Conservation (phyloP, 1,139 yeast genomes). For the Pichia terricola region DNA sequence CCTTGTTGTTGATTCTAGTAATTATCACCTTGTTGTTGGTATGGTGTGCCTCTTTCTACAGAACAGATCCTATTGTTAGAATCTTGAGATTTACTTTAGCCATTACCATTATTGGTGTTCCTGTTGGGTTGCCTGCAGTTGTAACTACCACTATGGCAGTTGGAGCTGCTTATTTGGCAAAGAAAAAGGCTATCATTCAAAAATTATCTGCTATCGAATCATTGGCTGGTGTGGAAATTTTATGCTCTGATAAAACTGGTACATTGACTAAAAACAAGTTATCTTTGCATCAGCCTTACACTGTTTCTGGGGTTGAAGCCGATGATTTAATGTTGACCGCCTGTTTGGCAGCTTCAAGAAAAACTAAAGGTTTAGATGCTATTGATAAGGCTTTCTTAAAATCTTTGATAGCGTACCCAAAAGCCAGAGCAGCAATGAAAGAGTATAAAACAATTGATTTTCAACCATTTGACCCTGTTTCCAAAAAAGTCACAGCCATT, state of each 20-base stretch:
- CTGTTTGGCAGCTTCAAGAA: constrained; percentile 96
- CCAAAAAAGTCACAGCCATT: constrained; percentile 91
- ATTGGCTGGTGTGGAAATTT: constrained; percentile 96
- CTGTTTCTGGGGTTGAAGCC: constrained; percentile 97
- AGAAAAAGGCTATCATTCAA: constrained; percentile 97
- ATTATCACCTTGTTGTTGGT: constrained; percentile 79
- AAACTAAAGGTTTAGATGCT: constrained; percentile 98
- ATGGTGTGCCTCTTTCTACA: constrained; percentile 94
- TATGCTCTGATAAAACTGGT: constrained; percentile 99
- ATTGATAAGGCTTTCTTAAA: constrained; percentile 95
- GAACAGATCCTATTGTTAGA: constrained; percentile 79
- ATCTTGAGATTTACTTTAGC: constrained; percentile 92
- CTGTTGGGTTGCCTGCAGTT: constrained; percentile 99
- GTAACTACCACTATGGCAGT: constrained; percentile 99
- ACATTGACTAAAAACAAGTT: constrained; percentile 95
- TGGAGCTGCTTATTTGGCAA: constrained; percentile 98
- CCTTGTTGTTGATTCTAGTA: constrained; percentile 80
- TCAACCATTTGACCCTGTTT: constrained; percentile 97
- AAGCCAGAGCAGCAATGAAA: constrained; percentile 90
- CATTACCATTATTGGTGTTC: constrained; percentile 98
- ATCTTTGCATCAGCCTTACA: constrained; percentile 96
- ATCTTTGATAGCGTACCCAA: constrained; percentile 77
- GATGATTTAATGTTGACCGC: constrained; percentile 97
- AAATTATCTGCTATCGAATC: constrained; percentile 89
- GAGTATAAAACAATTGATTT: constrained; percentile 92